These are phyloP conservation scores for Zygnema cylindricum DNA, from an alignment of 139 green algal species.

Conservation along the genomic window DNA sequence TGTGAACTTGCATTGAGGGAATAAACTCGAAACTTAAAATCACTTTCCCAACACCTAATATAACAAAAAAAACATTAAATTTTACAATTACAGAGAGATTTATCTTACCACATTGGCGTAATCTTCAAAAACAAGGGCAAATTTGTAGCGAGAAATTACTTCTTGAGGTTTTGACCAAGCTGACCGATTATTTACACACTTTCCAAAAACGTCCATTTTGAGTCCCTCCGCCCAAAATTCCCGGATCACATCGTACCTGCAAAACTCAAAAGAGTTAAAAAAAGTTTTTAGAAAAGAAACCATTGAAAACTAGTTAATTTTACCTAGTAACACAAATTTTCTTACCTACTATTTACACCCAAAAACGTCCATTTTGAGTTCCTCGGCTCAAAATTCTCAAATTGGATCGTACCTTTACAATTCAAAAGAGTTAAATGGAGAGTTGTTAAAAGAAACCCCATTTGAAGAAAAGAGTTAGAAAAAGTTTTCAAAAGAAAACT, in stretches of 20 bases:
- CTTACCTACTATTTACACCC: too few species aligned
- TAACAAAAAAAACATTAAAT: not conserved
- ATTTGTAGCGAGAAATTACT: not conserved
- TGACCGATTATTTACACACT: not conserved
- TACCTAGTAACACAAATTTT: too few species aligned
- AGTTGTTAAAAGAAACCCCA: too few species aligned
- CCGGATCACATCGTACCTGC: not conserved
- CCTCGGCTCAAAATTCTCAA: too few species aligned
- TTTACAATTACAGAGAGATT: not conserved
- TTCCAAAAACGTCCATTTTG: not conserved
- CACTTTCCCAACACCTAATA: not conserved
- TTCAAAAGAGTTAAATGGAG: too few species aligned
- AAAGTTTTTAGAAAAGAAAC: too few species aligned
- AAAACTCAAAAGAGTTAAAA: not conserved
- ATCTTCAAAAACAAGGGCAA: constrained; percentile 5
- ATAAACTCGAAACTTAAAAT: not conserved
- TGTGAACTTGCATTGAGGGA: not conserved
- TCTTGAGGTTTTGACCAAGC: not conserved
- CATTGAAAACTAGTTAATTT: too few species aligned
- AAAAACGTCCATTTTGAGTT: too few species aligned
- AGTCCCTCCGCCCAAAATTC: not conserved
- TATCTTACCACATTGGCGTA: not conserved
- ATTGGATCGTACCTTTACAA: too few species aligned
- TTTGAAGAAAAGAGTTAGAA: too few species aligned
- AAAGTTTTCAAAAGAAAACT: too few species aligned